Conservation (phyloP, 371 early-diverging fungal species). For the Mucor lusitanicus region DNA sequence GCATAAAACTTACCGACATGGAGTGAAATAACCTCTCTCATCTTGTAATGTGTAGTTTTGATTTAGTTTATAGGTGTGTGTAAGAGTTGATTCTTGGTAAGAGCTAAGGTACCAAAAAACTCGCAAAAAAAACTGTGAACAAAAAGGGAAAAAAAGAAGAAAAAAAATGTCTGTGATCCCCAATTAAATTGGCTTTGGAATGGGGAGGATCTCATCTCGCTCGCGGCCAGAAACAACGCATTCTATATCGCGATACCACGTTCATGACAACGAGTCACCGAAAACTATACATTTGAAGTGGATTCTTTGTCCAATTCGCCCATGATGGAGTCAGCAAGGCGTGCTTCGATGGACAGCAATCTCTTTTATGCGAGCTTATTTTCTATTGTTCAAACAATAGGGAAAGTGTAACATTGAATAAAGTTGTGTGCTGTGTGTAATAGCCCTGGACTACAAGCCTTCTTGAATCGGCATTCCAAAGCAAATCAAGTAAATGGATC, state of each 20-base stretch:
- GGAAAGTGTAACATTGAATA: conserved; percentile 3
- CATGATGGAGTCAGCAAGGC: not conserved
- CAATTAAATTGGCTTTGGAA: not conserved
- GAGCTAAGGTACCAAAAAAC: conserved; percentile 12
- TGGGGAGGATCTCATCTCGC: not conserved
- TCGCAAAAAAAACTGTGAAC: conserved; percentile 14
- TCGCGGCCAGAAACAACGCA: not conserved
- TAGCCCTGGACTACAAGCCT: not conserved
- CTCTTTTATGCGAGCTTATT: not conserved
- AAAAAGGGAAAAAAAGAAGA: conserved; percentile 4
- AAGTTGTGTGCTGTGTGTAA: not conserved
- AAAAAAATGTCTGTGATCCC: conserved; percentile 15
- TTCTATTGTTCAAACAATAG: not conserved
- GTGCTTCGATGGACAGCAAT: not conserved
- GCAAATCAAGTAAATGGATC: not conserved
- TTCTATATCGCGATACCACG: not conserved
- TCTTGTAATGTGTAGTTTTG: not conserved
- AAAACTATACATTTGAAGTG: not conserved
- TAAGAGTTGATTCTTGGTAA: conserved; percentile 12
- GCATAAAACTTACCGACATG: conserved; percentile 61
- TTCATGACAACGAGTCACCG: not conserved
- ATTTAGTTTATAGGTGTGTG: not conserved
- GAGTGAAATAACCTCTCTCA: conserved; percentile 90
- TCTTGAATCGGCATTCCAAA: not conserved
- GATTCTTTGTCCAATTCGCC: not conserved